Evolutionary conservation across 1,139 yeast species (phyloP), one percentile per base, ranked within the genome.

Genomic region (Blastobotrys illinoisensis): DNA sequence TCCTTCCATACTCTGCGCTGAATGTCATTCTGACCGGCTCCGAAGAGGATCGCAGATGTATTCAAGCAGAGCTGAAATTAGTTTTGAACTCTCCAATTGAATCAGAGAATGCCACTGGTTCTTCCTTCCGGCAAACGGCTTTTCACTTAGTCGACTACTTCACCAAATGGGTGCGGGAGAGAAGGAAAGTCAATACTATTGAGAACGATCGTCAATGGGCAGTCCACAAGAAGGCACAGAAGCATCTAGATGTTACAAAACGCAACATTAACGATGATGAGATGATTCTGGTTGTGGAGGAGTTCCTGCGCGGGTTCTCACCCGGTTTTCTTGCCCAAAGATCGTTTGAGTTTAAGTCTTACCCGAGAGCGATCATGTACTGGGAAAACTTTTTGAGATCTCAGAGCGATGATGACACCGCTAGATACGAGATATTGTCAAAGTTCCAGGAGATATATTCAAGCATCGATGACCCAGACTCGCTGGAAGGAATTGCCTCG

Each of bases 281-380:
- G 3, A 58, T 59, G 2, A 58, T 64, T 6, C 47, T 43, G 7
- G 47, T 57, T 3, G 67, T 73, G 3, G 81, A 80, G 51, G 28
- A 61, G 1, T 80, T 89, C 55, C 64, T 87, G 40, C 70, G 69
- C 1, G 67, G 71, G 4, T 80, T 91, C 16, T 88, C 96, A 0
- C 81, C 85, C 45, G 82, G 81, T 48, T 67, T 86, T 21, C 76
- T 95, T 64, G 97, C 97, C 0, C 74, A 78, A 45, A 78, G 93
- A 53, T 86, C 98, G 0, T 80, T 89, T 1, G 90, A 88, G 60
- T 88, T 96, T 60, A 87, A 84, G 53, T 85, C 96, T 0, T 89
- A 83, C 64, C 97, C 95, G 58, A 77, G 98, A 53, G 89, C 98
- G 0, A 83, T 93, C n/a, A 75, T 91, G 56, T 89, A 89, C 66